phyloP scores from a whole-genome alignment of 441 rosid species.

The Populus hybrid region DNA sequence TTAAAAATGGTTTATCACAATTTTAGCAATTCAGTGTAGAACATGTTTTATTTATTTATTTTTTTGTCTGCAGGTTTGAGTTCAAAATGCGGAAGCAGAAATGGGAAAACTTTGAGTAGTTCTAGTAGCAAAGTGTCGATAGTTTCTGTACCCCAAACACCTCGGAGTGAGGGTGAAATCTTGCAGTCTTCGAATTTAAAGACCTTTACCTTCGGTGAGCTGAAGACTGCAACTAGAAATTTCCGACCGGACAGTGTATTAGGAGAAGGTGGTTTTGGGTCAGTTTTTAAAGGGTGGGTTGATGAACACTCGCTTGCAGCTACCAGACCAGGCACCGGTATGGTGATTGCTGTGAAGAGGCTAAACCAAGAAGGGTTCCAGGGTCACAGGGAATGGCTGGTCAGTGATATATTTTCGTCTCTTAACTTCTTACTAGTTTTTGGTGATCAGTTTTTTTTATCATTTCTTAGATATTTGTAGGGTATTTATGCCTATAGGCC shows the following conservation, averaged over 20 bases:
- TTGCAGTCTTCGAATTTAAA: slow-evolving; percentile 62
- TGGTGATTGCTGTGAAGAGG: slow-evolving; percentile 70
- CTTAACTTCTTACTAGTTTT: neutral
- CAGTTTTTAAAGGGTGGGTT: slow-evolving; percentile 86
- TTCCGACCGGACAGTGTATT: slow-evolving; percentile 75
- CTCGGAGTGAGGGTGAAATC: slow-evolving; percentile 73
- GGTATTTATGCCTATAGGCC: neutral
- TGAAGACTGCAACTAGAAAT: slow-evolving; percentile 63
- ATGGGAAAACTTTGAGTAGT: slow-evolving; percentile 40
- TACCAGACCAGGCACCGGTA: slow-evolving; percentile 70
- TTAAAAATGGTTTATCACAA: neutral
- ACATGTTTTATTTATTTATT: neutral
- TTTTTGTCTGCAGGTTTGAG: slow-evolving; percentile 42
- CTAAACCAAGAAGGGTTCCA: slow-evolving; percentile 73
- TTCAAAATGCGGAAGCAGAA: slow-evolving; percentile 43
- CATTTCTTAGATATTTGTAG: neutral
- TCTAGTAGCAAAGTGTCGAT: slow-evolving; percentile 47
- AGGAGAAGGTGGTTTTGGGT: slow-evolving; percentile 92
- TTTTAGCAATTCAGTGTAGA: neutral
- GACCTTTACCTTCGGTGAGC: slow-evolving; percentile 49
- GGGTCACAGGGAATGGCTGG: slow-evolving; percentile 89
- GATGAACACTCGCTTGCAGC: slow-evolving; percentile 61
- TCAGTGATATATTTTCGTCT: slow-evolving; percentile 26
- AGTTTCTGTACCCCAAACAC: slow-evolving; percentile 33
- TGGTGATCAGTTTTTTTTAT: neutral